phyloP scores from a whole-genome alignment of 2,329 filamentous ascomycete genomes.

The Beauveria australis region DNA sequence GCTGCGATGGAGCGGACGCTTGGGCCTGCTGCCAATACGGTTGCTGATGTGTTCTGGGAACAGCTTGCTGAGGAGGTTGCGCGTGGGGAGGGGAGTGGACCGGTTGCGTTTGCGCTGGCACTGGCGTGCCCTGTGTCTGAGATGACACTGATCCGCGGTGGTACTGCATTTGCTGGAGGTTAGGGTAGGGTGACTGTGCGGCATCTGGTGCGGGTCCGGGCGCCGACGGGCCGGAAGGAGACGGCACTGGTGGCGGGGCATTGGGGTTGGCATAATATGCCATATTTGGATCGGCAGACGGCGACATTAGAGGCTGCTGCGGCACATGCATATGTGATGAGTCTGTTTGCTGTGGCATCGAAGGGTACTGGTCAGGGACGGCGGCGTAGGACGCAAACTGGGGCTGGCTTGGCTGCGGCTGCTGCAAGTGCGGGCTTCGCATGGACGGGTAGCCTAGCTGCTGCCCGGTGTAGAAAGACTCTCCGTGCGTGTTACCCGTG shows the following conservation, averaged over 20 bases:
- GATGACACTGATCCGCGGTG: constrained; percentile 34
- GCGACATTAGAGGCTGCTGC: constrained; percentile 21
- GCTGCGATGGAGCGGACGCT: constrained; percentile 14
- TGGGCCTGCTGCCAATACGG: constrained; percentile 21
- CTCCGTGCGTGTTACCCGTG: constrained; percentile 43
- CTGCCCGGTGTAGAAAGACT: constrained; percentile 76
- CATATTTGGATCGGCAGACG: constrained; percentile 41
- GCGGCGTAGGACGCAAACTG: constrained; percentile 38
- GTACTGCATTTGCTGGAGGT: constrained; percentile 40
- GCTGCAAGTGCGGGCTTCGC: constrained; percentile 29
- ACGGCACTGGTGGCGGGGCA: constrained; percentile 21
- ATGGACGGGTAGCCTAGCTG: constrained; percentile 47
- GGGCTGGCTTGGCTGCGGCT: constrained; percentile 28
- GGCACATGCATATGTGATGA: constrained; percentile 20
- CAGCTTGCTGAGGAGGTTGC: constrained; percentile 22
- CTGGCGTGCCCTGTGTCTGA: constrained; percentile 24
- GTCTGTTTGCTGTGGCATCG: constrained; percentile 30
- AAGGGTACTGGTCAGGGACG: constrained; percentile 35
- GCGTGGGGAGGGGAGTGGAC: constrained; percentile 23
- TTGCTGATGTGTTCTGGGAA: constrained; percentile 22
- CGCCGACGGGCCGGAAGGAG: constrained; percentile 29
- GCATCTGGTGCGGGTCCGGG: constrained; percentile 33
- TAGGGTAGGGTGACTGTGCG: constrained; percentile 43
- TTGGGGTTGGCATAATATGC: constrained; percentile 48
- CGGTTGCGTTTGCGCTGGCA: constrained; percentile 21